A percentile compares a stretch with the other conserved stretches of the same genome.
phyloP scores from a whole-genome alignment of 176 grass and related monocot genomes.

The Triticum dicoccoides region DNA sequence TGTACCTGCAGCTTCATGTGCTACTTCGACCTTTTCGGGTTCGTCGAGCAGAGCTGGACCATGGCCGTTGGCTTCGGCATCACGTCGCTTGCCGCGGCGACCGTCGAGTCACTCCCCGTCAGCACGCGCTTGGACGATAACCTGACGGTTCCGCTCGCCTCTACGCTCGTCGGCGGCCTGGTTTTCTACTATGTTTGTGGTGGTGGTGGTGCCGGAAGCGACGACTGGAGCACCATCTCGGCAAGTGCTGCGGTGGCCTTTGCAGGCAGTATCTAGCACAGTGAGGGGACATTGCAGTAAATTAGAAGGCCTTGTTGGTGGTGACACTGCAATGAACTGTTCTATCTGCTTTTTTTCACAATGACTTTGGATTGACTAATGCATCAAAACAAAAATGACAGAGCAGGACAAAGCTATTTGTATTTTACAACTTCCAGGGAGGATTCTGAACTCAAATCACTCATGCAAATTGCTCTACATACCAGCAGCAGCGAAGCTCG shows the following conservation, averaged over 20 bases:
- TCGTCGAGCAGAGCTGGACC: constrained; percentile 50
- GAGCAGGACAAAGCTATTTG: no score
- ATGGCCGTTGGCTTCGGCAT: constrained; percentile 38
- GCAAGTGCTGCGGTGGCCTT: not conserved
- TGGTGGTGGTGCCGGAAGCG: not conserved
- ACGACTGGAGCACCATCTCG: not conserved
- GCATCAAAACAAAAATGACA: no score
- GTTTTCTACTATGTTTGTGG: constrained; percentile 30
- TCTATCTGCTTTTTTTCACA: no score
- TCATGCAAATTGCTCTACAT: not conserved
- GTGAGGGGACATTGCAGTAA: not conserved
- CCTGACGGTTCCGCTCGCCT: constrained; percentile 57
- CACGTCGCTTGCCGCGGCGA: constrained; percentile 41
- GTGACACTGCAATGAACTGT: not conserved
- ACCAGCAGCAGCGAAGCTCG: not conserved
- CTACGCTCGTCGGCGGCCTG: constrained; percentile 23
- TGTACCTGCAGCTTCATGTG: constrained; percentile 55
- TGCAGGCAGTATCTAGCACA: not conserved
- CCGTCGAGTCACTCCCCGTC: constrained; percentile 58
- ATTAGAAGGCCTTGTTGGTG: not conserved
- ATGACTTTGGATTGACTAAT: no score
- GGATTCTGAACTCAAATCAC: not conserved
- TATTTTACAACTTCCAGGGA: no score
- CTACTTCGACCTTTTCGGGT: constrained; percentile 59
- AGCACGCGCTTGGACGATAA: constrained; percentile 75